Conservation (phyloP, 139 green algal genomes). For the Chlorella sp. region DNA sequence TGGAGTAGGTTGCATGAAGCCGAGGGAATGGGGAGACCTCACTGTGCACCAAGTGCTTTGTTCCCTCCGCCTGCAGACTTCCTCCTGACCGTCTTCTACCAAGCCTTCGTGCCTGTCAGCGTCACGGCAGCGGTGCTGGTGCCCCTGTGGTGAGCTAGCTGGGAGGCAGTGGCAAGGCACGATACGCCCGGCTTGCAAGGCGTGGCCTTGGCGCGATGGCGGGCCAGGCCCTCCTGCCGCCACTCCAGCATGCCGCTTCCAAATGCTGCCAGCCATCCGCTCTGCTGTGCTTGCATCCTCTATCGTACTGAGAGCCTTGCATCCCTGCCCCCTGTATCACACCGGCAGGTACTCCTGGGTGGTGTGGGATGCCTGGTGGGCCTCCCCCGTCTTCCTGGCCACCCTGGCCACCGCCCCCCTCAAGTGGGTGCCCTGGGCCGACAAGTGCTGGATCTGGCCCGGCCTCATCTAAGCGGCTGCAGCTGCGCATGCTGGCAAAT, state of each 20-base stretch:
- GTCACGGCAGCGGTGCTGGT: constrained; percentile 10
- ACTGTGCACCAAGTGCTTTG: no score
- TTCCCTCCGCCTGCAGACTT: constrained; percentile 23
- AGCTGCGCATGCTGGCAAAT: neutral
- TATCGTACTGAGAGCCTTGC: no score
- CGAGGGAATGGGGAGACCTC: no score
- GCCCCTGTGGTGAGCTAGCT: constrained; percentile 30
- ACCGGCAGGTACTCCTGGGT: constrained; percentile 32
- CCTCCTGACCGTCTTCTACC: constrained; percentile 38
- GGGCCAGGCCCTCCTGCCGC: no score
- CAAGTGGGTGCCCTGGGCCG: constrained; percentile 44
- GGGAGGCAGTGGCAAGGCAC: no score
- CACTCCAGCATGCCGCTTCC: no score
- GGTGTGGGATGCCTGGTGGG: constrained; percentile 40
- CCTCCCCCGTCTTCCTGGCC: constrained; percentile 44
- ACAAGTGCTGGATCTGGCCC: constrained; percentile 48
- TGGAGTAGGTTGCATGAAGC: no score
- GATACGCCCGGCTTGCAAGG: no score
- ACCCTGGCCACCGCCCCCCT: constrained; percentile 41
- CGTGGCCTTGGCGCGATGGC: no score
- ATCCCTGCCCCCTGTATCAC: no score
- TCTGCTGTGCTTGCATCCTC: no score
- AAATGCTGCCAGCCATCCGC: no score
- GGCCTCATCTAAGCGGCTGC: constrained; percentile 37
- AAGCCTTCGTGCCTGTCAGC: constrained; percentile 47